phyloP scores from a whole-genome alignment of 768 basidiomycete species.

The Russula sp. region DNA sequence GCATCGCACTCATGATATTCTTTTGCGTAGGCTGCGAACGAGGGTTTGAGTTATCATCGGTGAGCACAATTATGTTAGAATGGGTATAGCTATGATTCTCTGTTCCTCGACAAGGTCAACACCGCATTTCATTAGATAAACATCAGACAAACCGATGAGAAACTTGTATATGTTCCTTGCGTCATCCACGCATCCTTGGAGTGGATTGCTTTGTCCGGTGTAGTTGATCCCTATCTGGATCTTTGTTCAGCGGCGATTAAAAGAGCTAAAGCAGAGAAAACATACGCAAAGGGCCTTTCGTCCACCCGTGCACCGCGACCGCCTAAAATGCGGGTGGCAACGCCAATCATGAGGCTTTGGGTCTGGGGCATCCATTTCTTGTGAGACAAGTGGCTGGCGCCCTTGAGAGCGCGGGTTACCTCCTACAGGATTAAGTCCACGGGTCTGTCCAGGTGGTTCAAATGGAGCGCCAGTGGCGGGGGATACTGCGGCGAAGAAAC shows the following conservation, averaged over 20 bases:
- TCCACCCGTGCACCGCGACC: constrained; percentile 84
- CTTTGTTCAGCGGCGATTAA: background rate
- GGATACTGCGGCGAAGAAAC: constrained; percentile 2
- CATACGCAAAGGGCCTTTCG: constrained; percentile 86
- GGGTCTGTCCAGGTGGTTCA: constrained; percentile 1
- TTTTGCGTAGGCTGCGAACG: constrained; percentile 67
- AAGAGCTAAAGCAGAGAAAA: constrained; percentile 10
- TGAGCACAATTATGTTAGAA: constrained; percentile 84
- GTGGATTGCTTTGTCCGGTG: constrained; percentile 57
- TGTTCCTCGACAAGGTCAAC: background rate
- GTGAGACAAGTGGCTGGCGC: constrained; percentile 11
- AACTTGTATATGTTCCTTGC: constrained; percentile 79
- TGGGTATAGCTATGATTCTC: constrained; percentile 31
- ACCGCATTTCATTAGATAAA: constrained; percentile 9
- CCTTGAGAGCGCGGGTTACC: background rate
- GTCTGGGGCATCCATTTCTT: constrained; percentile 9
- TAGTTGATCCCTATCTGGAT: constrained; percentile 88
- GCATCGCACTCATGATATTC: constrained; percentile 86
- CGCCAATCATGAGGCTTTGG: background rate
- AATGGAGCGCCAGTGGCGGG: background rate
- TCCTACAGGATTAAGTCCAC: background rate
- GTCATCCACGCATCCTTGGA: constrained; percentile 91
- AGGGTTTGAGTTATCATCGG: constrained; percentile 66
- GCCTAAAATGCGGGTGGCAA: constrained; percentile 53
- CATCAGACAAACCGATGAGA: constrained; percentile 53